phyloP scores from a whole-genome alignment of 306 rosid genomes.

The Canavalia gladiata region DNA sequence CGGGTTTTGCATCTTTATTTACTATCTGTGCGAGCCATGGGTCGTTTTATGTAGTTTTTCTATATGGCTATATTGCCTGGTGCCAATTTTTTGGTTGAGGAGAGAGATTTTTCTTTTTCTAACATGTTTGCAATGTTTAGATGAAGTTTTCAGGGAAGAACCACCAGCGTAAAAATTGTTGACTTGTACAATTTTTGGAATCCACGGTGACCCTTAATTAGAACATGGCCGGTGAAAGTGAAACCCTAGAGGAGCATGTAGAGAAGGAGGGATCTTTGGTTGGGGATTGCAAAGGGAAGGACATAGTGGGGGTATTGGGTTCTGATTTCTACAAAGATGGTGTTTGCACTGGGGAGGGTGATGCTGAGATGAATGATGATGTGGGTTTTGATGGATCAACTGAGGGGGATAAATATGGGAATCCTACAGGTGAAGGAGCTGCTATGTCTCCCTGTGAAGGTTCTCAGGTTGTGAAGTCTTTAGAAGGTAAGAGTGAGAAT shows the following conservation, averaged over 20 bases:
- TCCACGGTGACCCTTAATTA: slow-evolving; percentile 50
- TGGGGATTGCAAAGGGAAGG: slow-evolving; percentile 66
- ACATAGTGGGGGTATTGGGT: slow-evolving; percentile 74
- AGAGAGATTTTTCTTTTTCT: neutral
- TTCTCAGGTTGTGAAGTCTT: slow-evolving; percentile 46
- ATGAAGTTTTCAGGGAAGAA: slow-evolving; percentile 64
- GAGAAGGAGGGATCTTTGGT: slow-evolving; percentile 51
- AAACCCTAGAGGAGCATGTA: slow-evolving; percentile 49
- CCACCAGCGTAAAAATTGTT: slow-evolving; percentile 49
- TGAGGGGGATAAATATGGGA: slow-evolving; percentile 51
- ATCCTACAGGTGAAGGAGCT: slow-evolving; percentile 38
- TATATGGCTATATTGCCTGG: slow-evolving; percentile 55
- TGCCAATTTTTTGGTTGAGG: neutral
- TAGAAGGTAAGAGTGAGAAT: slow-evolving; percentile 46
- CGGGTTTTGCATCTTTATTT: slow-evolving; percentile 30
- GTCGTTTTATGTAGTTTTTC: slow-evolving; percentile 27
- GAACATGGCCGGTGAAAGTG: slow-evolving; percentile 52
- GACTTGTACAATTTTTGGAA: slow-evolving; percentile 53
- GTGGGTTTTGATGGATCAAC: slow-evolving; percentile 31
- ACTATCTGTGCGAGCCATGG: slow-evolving; percentile 27
- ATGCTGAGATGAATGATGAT: slow-evolving; percentile 47
- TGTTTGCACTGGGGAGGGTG: slow-evolving; percentile 61
- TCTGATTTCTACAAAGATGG: slow-evolving; percentile 75
- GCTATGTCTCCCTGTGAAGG: slow-evolving; percentile 45
- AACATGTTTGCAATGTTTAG: slow-evolving; percentile 48